phyloP scores from a whole-genome alignment of 2,329 filamentous ascomycete genomes.

The Diaporthe humulicola region DNA sequence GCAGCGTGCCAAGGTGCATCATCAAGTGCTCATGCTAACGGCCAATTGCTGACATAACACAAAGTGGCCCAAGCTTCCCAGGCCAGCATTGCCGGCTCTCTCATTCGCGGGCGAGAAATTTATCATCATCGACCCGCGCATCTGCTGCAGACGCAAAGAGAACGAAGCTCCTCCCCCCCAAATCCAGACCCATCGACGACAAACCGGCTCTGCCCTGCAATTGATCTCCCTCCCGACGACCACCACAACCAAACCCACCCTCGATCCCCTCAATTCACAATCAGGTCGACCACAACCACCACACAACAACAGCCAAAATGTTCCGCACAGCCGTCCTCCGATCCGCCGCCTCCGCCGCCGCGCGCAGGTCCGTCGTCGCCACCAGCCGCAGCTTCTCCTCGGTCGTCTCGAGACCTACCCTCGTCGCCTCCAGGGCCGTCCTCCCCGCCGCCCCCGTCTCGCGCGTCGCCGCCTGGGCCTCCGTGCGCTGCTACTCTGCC shows the following conservation, averaged over 20 bases:
- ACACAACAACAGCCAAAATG: constrained; percentile 70
- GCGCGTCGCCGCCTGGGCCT: constrained; percentile 72
- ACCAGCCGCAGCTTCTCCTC: constrained; percentile 66
- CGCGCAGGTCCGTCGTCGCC: constrained; percentile 59
- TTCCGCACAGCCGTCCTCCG: constrained; percentile 90
- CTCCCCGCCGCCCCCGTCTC: constrained; percentile 74
- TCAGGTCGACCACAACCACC: not conserved
- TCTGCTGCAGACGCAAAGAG: not conserved
- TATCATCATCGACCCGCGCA: constrained; percentile 52
- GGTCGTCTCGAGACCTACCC: constrained; percentile 62
- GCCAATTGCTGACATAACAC: constrained; percentile 17
- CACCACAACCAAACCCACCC: not conserved
- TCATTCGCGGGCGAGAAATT: constrained; percentile 57
- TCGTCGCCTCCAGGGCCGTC: constrained; percentile 73
- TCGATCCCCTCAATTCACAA: not conserved
- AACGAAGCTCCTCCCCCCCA: constrained; percentile 39
- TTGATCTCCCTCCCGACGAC: constrained; percentile 15
- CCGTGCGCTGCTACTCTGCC: constrained; percentile 88
- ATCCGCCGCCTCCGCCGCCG: constrained; percentile 73
- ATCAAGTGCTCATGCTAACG: not conserved
- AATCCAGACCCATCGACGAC: constrained; percentile 37
- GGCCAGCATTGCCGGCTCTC: constrained; percentile 7
- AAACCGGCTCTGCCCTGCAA: constrained; percentile 14
- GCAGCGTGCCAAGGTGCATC: not conserved
- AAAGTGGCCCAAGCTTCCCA: constrained; percentile 36